Base-by-base conservation (phyloP, 2,329 filamentous ascomycete species). In the Alternaria angustiovoidea region DNA sequence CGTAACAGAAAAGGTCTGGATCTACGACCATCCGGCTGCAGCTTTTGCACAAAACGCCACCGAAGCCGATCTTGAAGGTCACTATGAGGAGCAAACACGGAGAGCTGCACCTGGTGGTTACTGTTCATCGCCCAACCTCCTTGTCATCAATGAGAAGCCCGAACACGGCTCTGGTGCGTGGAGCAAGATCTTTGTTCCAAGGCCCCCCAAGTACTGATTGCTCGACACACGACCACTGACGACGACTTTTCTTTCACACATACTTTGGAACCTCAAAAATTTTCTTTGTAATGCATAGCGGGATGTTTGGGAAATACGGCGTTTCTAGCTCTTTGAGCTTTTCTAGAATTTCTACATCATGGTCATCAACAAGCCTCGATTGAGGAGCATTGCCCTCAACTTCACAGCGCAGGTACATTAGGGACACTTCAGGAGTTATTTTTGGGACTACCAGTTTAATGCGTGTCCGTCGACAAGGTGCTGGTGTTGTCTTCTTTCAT, bases 41-140 rank as follows among this genome's bases (percentile, higher is more conserved):
- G 74, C 69, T 1, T 67, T 74, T 20, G 59, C 64, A n/a, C 34
- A 53, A 22, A 77, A 73, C 42, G 70, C 69, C 36, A 71, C 71
- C 30, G 57, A 60, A 18, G 62, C 56, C 4, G 72, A 75, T 30
- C 58, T 70, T 18, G 64, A 59, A 6, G 77, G 76, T n/a, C 66
- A 73, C 30, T 78, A 67, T 42, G 30, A 57, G 11, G 59, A 84
- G 34, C 79, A 80, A 7, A 71, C 81, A 39, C 77, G 84, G 24
- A 78, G 72, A 4, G 85, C 83, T 1, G 78, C 80, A 48, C 83
- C 81, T 26, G 86, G 85, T 28, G 80, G 85, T 59, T 88, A 85
- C 70, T 89, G 87, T 70, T 85, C 84, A 7, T 80, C 83, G 4
- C 77, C 84, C 28, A 83, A 84, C 67, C 79, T 88, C 72, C 81